phyloP scores from a whole-genome alignment of 192 early-diverging fungal species.

The Haplosporangium gracile region DNA sequence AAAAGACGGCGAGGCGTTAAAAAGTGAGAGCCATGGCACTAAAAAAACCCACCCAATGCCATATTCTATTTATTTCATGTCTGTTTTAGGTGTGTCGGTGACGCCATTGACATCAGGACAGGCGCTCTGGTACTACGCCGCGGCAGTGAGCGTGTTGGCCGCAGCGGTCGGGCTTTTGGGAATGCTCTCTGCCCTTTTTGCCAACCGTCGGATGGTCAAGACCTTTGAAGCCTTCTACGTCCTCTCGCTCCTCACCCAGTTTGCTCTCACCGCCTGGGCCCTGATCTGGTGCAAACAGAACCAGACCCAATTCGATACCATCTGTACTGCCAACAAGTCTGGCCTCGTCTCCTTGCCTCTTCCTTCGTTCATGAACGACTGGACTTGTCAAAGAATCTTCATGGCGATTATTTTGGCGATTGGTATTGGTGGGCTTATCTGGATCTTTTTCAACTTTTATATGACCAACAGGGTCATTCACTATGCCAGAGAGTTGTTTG shows the following conservation, averaged over 20 bases:
- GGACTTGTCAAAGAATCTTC: conserved; percentile 41
- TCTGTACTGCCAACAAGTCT: conserved; percentile 29
- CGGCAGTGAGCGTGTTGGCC: conserved; percentile 46
- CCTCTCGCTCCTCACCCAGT: conserved; percentile 43
- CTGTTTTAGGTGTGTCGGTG: neutral
- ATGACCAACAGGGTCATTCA: conserved; percentile 58
- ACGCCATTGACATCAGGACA: conserved; percentile 36
- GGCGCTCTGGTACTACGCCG: conserved; percentile 41
- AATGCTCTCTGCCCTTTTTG: conserved; percentile 33
- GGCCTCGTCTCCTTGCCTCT: conserved; percentile 9
- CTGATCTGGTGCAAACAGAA: conserved; percentile 39
- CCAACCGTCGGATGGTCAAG: conserved; percentile 41
- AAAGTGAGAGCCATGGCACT: neutral
- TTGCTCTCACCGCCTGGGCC: conserved; percentile 35
- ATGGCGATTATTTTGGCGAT: conserved; percentile 20
- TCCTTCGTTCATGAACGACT: conserved; percentile 31
- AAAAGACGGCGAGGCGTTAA: neutral
- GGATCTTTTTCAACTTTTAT: conserved; percentile 47
- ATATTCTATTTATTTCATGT: neutral
- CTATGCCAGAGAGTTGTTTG: conserved; percentile 50
- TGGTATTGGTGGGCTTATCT: conserved; percentile 30
- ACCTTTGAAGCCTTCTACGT: conserved; percentile 53
- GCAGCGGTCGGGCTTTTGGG: conserved; percentile 48
- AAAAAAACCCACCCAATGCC: neutral
- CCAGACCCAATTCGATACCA: conserved; percentile 24